Base-by-base conservation (phyloP, 2,329 filamentous ascomycete species). In the Xylariomycetidae sp. region DNA sequence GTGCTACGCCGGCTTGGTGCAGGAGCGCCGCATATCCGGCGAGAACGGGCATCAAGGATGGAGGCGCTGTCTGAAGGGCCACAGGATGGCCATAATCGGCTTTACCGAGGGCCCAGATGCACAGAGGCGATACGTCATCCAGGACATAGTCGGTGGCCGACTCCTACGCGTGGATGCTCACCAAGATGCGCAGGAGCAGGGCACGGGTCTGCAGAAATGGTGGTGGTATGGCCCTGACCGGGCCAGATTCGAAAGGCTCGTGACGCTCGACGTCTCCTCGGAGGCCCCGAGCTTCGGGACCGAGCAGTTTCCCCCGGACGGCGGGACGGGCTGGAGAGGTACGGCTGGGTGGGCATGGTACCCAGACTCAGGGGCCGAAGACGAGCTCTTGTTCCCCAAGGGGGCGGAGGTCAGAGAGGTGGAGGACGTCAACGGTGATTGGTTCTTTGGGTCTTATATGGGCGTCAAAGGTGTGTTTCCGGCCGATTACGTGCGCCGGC, bases 381-480 rank as follows among this genome's bases (percentile, higher is more conserved):
- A 95, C 54, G 90, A 97, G 62, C 62, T 97, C 25, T 60, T 81
- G 42, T 96, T 97, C 48, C 90, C 90, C 0, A 80, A 80, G 31
- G 81, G 85, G 8, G 88, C 89, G 0, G 85, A 92, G 58, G 75
- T 97, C 11, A 72, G 73, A 6, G 90, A 97, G 63, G 78, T 84
- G 23, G 83, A 90, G 56, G 85, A 92, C 57, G 78, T 94, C 30
- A 95, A 95, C 56, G 85, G 82, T 13, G 88, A 95, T 57, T 97
- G 89, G 89, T 88, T 75, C 51, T 84, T 82, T 63, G 90, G 90
- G 1, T 79, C 80, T 17, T 96, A 94, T 66, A 88, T 88, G 63
- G 88, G 88, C 1, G 66, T 64, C 16, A 80, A 77, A 48, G 89
- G 88, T 0, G 50, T 96, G 44, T 94, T 96, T 54, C 89, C 89